These are phyloP conservation scores for Zoysia matrella DNA, from an alignment of 202 grass and related monocot genomes.

Conservation along the genomic window DNA sequence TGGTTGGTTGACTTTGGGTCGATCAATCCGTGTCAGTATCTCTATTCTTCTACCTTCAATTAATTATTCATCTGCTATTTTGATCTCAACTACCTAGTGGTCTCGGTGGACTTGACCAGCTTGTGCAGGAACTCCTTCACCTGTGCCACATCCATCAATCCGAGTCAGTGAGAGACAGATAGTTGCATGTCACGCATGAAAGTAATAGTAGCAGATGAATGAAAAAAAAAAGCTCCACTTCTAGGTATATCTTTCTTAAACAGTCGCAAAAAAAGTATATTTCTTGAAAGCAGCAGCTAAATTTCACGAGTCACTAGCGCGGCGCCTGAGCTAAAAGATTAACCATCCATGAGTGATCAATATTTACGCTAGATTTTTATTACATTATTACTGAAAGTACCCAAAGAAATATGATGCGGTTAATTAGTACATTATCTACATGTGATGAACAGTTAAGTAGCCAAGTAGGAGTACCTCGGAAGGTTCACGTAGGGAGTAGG, in stretches of 20 bases:
- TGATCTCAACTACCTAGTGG: background rate
- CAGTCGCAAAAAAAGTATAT: background rate
- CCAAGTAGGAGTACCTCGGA: constrained; percentile 43
- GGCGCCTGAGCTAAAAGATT: background rate
- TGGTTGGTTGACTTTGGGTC: background rate
- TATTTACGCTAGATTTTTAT: background rate
- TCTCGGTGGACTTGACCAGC: constrained; percentile 42
- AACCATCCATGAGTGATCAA: background rate
- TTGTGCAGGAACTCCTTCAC: constrained; percentile 65
- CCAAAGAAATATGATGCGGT: background rate
- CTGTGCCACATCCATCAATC: constrained; percentile 30
- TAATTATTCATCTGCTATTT: background rate
- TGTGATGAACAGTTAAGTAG: background rate
- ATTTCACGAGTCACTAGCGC: background rate
- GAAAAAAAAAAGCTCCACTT: background rate
- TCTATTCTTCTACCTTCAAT: background rate
- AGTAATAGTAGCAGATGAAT: background rate
- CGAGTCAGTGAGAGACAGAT: background rate
- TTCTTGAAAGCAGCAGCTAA: constrained; percentile 11
- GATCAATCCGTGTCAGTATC: background rate
- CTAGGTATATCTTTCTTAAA: background rate
- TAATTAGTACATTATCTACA: background rate
- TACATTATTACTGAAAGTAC: background rate
- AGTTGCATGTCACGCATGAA: constrained; percentile 1
- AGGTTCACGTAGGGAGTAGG: constrained; percentile 38